These are phyloP conservation scores for Linum lewisii DNA, from an alignment of 345 rosid genomes.

Conservation along the genomic window DNA sequence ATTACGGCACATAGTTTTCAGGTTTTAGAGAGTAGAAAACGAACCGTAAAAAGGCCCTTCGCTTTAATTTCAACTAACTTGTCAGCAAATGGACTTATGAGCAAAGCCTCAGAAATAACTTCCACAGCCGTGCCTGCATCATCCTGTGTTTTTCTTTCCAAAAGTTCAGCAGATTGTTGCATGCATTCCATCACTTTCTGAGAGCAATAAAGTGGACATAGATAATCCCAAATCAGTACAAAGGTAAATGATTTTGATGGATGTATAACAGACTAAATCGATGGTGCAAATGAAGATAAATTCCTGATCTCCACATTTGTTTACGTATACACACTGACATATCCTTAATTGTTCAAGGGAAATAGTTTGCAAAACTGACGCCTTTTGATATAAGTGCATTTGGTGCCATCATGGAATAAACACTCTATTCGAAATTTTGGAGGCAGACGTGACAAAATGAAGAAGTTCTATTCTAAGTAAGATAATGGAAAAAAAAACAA, in stretches of 20 bases:
- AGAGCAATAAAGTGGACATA: slow-evolving; percentile 19
- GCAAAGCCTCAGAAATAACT: slow-evolving; percentile 55
- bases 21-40: slow-evolving; percentile 1
- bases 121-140: slow-evolving; percentile 54
- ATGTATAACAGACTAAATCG: too few relatives aligned
- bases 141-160: slow-evolving; percentile 37
- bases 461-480: background rate
- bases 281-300: too few relatives aligned
- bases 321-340: too few relatives aligned
- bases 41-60: slow-evolving; percentile 66
- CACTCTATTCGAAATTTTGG: too few relatives aligned
- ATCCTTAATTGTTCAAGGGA: too few relatives aligned
- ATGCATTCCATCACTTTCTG: slow-evolving; percentile 76
- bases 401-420: too few relatives aligned
- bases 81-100: slow-evolving; percentile 59
- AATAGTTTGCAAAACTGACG: too few relatives aligned
- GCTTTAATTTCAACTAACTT: slow-evolving; percentile 78
- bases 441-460: background rate
- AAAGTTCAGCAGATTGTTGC: slow-evolving; percentile 38
- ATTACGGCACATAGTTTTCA: background rate
- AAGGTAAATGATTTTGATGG: too few relatives aligned
- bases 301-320: too few relatives aligned
- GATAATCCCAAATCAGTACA: too few relatives aligned
- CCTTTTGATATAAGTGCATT: too few relatives aligned
- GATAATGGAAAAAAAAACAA: background rate